Conservation (phyloP, 177 flowering plant species). For the Vitis hybrid region DNA sequence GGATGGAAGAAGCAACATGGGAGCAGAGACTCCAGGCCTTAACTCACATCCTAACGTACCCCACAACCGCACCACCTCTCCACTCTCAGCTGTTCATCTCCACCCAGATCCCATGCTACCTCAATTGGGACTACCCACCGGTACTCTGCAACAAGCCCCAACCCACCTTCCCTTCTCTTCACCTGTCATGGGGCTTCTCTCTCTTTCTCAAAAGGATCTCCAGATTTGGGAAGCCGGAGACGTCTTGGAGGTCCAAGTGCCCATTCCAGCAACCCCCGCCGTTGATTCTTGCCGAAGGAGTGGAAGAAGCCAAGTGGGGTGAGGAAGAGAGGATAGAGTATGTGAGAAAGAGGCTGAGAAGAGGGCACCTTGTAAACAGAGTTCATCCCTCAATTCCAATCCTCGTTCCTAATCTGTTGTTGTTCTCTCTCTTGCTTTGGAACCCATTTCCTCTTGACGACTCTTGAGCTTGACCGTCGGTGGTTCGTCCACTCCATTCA, state of each 20-base stretch:
- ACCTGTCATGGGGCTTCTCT: constrained; percentile 52
- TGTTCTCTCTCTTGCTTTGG: constrained; percentile 57
- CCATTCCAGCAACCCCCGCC: constrained; percentile 88
- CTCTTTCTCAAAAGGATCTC: constrained; percentile 62
- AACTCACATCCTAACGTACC: constrained; percentile 73
- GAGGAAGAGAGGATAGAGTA: constrained; percentile 50
- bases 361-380: constrained; percentile 38
- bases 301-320: constrained; percentile 57
- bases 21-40: constrained; percentile 60
- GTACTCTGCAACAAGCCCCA: constrained; percentile 47
- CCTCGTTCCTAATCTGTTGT: constrained; percentile 59
- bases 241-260: constrained; percentile 85
- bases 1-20: constrained; percentile 68
- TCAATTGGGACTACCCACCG: constrained; percentile 86
- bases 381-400: constrained; percentile 67
- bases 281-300: constrained; percentile 64
- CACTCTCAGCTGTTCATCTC: constrained; percentile 79
- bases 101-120: constrained; percentile 72
- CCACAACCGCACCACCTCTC: constrained; percentile 67
- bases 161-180: constrained; percentile 29
- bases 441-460: constrained; percentile 38
- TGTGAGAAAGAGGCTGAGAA: constrained; percentile 44
- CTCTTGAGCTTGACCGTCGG: too few relatives aligned
- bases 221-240: constrained; percentile 46
- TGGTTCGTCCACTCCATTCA: too few relatives aligned